Percentiles rank a stretch among this genome's conserved stretches.
These are phyloP conservation scores for Epichloe baconii DNA, from an alignment of 2,329 filamentous ascomycete species.

Conservation along the genomic window DNA sequence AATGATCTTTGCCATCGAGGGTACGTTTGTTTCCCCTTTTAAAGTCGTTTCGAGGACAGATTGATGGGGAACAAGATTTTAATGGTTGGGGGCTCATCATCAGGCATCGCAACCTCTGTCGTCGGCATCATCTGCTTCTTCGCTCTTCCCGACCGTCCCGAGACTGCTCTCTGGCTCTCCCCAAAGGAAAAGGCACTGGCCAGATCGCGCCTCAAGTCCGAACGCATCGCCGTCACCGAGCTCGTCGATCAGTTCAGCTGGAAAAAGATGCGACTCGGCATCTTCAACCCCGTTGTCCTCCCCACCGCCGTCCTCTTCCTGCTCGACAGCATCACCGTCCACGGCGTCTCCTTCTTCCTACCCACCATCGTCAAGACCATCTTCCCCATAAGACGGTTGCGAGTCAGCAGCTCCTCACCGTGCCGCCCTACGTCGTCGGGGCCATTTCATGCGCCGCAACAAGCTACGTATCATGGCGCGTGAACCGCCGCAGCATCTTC, in stretches of 20 bases:
- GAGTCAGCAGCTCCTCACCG: constrained; percentile 54
- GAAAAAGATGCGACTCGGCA: constrained; percentile 45
- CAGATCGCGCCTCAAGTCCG: constrained; percentile 43
- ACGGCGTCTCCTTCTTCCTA: constrained; percentile 58
- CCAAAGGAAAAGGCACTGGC: constrained; percentile 50
- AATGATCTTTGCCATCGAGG: constrained; percentile 60
- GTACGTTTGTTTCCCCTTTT: not conserved
- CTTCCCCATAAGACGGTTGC: constrained; percentile 43
- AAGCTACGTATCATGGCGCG: constrained; percentile 44
- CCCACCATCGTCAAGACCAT: constrained; percentile 60
- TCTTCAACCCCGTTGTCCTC: constrained; percentile 45
- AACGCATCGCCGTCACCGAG: constrained; percentile 44
- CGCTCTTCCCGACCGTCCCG: constrained; percentile 53
- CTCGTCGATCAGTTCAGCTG: constrained; percentile 45
- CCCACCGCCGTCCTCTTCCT: constrained; percentile 45
- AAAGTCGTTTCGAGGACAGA: not conserved
- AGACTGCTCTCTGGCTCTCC: constrained; percentile 50
- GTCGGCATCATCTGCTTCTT: constrained; percentile 44
- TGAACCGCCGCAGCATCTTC: constrained; percentile 45
- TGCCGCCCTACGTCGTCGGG: constrained; percentile 56
- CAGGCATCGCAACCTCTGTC: constrained; percentile 41
- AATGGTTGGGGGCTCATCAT: too few species aligned
- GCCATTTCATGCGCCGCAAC: constrained; percentile 48
- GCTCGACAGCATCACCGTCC: constrained; percentile 57
- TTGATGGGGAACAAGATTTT: not conserved